phyloP scores from a whole-genome alignment of 441 rosid species.

The Euphorbia schlechtendalii region DNA sequence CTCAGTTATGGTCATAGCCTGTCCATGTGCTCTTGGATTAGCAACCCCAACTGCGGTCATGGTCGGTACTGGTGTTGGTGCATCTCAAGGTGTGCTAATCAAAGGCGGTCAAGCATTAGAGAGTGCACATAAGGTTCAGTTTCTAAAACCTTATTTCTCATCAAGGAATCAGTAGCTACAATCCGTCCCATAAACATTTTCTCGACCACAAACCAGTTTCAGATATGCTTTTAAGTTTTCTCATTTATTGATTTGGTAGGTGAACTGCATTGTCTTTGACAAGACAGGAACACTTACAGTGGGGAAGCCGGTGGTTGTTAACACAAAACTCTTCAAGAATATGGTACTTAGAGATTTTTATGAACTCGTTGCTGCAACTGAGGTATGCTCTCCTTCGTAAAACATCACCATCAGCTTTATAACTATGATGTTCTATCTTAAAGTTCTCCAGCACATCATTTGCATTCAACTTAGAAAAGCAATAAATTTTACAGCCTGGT shows the following conservation, averaged over 20 bases:
- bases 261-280: constrained; percentile 83
- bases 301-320: constrained; percentile 81
- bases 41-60: constrained; percentile 99
- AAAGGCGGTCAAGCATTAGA: constrained; percentile 94
- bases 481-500: neutral
- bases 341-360: constrained; percentile 64
- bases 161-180: neutral
- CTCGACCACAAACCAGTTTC: neutral
- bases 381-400: constrained; percentile 36
- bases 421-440: neutral
- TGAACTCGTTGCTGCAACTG: constrained; percentile 75
- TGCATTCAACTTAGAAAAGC: neutral
- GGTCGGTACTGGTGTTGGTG: constrained; percentile 98
- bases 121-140: constrained; percentile 65
- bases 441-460: neutral
- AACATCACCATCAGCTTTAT: neutral
- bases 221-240: neutral
- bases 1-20: constrained; percentile 95
- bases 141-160: neutral
- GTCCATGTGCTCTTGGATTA: constrained; percentile 91
- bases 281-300: constrained; percentile 91
- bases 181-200: neutral
- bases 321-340: constrained; percentile 53
- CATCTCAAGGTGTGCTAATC: constrained; percentile 86
- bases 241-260: constrained; percentile 35